Base-by-base conservation (phyloP, 2,329 filamentous ascomycete species). In the Talaromyces funiculosus region DNA sequence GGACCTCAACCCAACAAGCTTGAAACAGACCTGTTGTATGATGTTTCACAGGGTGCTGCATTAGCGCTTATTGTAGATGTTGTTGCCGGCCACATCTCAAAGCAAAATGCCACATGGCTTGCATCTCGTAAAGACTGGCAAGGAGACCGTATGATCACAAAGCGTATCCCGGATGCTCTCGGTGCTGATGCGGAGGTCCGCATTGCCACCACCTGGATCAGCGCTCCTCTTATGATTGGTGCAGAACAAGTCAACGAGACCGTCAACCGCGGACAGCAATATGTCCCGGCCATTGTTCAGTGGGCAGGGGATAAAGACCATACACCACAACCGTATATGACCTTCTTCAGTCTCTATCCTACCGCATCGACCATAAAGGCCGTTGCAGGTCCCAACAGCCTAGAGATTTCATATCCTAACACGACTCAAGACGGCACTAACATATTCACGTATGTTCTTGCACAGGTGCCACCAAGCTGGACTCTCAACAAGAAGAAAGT, bases 221-320 rank as follows among this genome's bases (percentile, higher is more conserved):
- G 73, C 40, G 69, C 76, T 4, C 65, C 71, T 8, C 64, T 80
- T 43, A 80, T 80, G 77, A 75, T 79, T 18, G 78, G 78, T 1
- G 77, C 67, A 0, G 62, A 76, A 64, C 61, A 70, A 18, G 67
- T 79, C 0, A 68, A 67, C 4, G 77, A 80, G 65, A 69, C 68
- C 1, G 65, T 64, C 20, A 74, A 73, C 64, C 68, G 77, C 5
- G 74, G 75, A 1, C 63, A 74, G 31, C 76, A 78, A 65, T 78
- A 76, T 60, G 76, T 78, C 0, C 78, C 78, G 2, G 76, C 77
- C 3, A 77, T 79, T 35, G 77, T 78, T 0, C 78, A 80, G 63
- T 80, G 78, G 78, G 77, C 77, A 9, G 69, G 72, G 1, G 77
- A 80, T 55, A 69, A 72, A 12, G 53, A 57, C 0, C 76, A 77